These are phyloP conservation scores for Parmales sp. DNA, from an alignment of 108 stramenopile genomes.

Conservation along the genomic window DNA sequence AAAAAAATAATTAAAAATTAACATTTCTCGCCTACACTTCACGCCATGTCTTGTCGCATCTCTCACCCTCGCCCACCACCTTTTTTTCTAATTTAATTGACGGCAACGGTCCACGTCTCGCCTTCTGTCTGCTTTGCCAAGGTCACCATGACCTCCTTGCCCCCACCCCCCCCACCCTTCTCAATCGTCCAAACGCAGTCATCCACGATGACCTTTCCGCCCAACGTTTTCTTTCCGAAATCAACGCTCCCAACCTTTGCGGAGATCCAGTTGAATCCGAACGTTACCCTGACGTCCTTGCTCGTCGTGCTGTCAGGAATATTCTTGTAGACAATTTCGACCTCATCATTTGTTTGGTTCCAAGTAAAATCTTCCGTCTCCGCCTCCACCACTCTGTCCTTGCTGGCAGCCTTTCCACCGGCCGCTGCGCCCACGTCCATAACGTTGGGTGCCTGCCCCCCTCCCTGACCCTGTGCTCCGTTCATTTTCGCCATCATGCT, in stretches of 20 bases:
- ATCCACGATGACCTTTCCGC: slow-evolving; percentile 41
- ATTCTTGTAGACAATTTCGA: slow-evolving; percentile 53
- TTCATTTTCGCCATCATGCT: slow-evolving; percentile 20
- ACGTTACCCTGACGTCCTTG: slow-evolving; percentile 54
- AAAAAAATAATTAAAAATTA: too few species aligned
- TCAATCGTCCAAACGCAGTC: slow-evolving; percentile 55
- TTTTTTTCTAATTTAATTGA: too few species aligned
- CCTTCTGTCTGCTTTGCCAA: too few species aligned
- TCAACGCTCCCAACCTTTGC: slow-evolving; percentile 44
- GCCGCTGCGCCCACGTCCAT: neutral
- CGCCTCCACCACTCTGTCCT: too few species aligned
- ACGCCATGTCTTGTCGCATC: too few species aligned
- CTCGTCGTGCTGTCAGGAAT: slow-evolving; percentile 39
- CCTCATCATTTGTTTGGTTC: slow-evolving; percentile 61
- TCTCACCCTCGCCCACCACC: too few species aligned
- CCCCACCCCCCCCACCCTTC: too few species aligned
- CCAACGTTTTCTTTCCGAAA: slow-evolving; percentile 32
- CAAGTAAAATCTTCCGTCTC: slow-evolving; percentile 32
- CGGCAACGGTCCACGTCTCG: too few species aligned
- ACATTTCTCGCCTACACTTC: too few species aligned
- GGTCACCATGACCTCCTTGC: too few species aligned
- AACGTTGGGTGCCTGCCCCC: slow-evolving; percentile 15
- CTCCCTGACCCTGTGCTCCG: slow-evolving; percentile 13
- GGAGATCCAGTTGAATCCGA: slow-evolving; percentile 36
- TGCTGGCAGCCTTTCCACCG: too few species aligned